Conservation (phyloP, 768 basidiomycete genomes). For the Boletus rubropictus region DNA sequence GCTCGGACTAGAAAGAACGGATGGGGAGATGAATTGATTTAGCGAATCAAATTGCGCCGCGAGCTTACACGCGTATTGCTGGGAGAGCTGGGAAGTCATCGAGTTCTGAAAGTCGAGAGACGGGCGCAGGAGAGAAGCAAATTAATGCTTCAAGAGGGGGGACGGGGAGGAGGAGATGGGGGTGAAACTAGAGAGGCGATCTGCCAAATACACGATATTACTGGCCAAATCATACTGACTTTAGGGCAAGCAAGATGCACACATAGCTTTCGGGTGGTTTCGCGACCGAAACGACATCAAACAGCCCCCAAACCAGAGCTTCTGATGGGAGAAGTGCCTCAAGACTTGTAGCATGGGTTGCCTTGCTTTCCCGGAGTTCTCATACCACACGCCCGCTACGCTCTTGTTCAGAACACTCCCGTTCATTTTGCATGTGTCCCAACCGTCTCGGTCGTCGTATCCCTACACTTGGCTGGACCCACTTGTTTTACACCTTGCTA, state of each 20-base stretch:
- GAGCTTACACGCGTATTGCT: conserved; percentile 83
- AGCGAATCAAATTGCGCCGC: neutral
- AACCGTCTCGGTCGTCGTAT: no score
- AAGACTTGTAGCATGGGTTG: no score
- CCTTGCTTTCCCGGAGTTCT: no score
- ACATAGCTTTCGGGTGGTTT: no score
- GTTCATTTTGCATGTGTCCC: no score
- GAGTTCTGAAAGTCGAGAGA: conserved; percentile 27
- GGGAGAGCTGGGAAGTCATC: conserved; percentile 72
- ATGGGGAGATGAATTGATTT: conserved; percentile 16
- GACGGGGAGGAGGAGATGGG: conserved; percentile 18
- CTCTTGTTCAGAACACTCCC: no score
- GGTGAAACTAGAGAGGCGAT: conserved; percentile 22
- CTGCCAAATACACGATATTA: neutral
- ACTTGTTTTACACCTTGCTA: no score
- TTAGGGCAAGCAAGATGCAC: conserved; percentile 16
- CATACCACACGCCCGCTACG: no score
- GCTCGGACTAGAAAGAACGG: conserved; percentile 63
- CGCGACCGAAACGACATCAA: no score
- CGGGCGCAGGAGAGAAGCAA: conserved; percentile 57
- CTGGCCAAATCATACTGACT: neutral
- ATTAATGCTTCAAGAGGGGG: conserved; percentile 63
- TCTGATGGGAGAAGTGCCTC: no score
- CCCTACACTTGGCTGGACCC: no score
- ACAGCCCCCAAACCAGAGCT: no score